Evolutionary conservation across 345 rosid genomes (phyloP), one percentile per base, ranked within the genome.

Genomic region (Bruguiera parviflora): DNA sequence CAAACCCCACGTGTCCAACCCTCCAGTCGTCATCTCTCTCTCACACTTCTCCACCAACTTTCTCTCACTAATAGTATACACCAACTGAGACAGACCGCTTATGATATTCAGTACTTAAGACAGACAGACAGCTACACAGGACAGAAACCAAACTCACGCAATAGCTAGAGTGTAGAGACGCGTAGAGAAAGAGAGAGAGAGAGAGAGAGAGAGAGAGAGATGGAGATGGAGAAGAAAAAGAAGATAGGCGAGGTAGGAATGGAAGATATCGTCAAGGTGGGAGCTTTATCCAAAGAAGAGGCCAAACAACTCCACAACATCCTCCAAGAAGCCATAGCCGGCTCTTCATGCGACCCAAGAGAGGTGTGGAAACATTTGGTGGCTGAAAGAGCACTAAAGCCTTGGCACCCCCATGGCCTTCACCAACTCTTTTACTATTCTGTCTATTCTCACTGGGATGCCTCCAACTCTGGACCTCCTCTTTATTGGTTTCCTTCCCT

Each of bases 401-500:
- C 97, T n/a, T 84, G 82, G 71, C 84, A 86, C 67, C 92, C 96
- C 3, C 92, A 91, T 77, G 37, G 68, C 37, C 71, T 94, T 46
- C 98, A 91, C 64, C 96, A 89, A 59, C 85, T 88, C 63, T 51
- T 94, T 16, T 94, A 85, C 75, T 81, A 89, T 81, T 77, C 87
- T 69, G 84, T 84, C 20, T 93, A 91, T 72, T 75, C 82, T 3
- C 58, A 74, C 16, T 91, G 97, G 98, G 95, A 94, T 69, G 65
- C 78, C 43, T 83, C 91, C 63, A 5, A 43, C 65, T 69, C 75
- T 29, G 97, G 97, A 9, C 97, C 89, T 67, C 90, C 97, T 77
- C 92, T 74, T 75, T 93, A 87, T 67, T 89, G 92, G 88, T 91
- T 94, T 78, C 98, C 98, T 80, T 83, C 91, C 67, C 71, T 62